Base-by-base conservation (phyloP, 352 stramenopile genomes). In the Aphanomyces invadans region DNA sequence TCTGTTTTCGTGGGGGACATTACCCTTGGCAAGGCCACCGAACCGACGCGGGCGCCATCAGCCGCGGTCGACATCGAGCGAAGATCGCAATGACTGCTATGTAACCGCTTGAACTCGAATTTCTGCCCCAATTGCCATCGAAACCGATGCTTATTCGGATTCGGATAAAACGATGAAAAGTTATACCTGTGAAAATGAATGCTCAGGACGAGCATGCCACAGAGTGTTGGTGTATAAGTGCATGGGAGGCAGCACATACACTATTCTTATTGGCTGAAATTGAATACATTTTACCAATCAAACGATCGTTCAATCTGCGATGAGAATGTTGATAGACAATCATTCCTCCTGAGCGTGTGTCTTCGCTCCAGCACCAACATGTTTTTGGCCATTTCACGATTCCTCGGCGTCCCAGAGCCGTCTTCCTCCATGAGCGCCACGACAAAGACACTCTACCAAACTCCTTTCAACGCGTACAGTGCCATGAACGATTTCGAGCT, bases 401-500 rank as follows among this genome's bases (percentile, higher is more conserved):
- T 42, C 36, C 36, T 42, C 36, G 36, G 36, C 36, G 7, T 42
- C 36, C 36, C 7, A 42, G n/a, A n/a, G n/a, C n/a, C n/a, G n/a
- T n/a, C n/a, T n/a, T n/a, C n/a, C 36, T 42, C 15, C 36, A 42
- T 42, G 36, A 15, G n/a, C n/a, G n/a, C n/a, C n/a, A n/a, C n/a
- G n/a, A n/a, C n/a, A n/a, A n/a, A n/a, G n/a, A n/a, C n/a, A n/a
- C n/a, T n/a, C n/a, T n/a, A n/a, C n/a, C 25, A 38, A 57, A 19
- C 21, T 38, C 11, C 23, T 11, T 12, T 65, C 28, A 21, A 0
- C 57, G 19, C 25, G 25, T 12, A 56, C 2, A 52, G 31, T 9
- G 4, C n/a, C 36, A 29, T 36, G n/a, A 9, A 28, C 55, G 60
- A 67, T 12, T 67, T 67, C 15, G 60, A 67, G 19, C 36, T 67